Base-by-base conservation (phyloP, 2,329 filamentous ascomycete species). In the Epichloe glyceriae region DNA sequence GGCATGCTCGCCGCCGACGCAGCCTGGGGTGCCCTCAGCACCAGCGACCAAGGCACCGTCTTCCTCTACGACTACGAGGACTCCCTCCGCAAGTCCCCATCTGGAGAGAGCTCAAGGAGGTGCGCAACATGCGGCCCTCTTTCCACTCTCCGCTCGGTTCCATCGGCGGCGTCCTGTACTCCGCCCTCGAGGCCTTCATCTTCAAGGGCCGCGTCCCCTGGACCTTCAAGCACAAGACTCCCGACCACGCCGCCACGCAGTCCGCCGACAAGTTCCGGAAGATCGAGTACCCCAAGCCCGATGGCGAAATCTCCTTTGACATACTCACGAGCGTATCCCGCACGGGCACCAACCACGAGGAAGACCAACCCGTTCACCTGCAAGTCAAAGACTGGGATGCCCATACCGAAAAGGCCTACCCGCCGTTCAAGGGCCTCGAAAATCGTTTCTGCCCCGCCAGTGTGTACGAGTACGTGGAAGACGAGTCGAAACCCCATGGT, bases 401-500 rank as follows among this genome's bases (percentile, higher is more conserved):
- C 62, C 93, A 98, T 70, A 85, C 88, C 2, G 74, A 83, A 55
- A 80, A 82, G 66, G 84, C 88, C 49, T 98, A 83, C 73, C 93
- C 93, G 20, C 76, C 79, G 55, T 98, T 86, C 70, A 85, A 95
- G 74, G 93, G 93, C 10, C 66, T 98, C 4, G 93, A 98, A 75
- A 96, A 94, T 67, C 78, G 93, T 19, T 98, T 98, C 74, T 98
- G 93, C 65, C 93, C 93, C 17, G 93, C 93, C 0, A 93, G 90
- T 14, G 93, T 98, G 57, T 98, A 98, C 62, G 93, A 98, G 68
- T 98, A 98, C 67, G 82, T 97, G 8, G 93, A 98, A 71, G 93
- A 98, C 64, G 79, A 84, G 50, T 83, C 76, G 50, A 96, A 95
- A 71, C 79, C 87, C 44, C 74, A 88, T 52, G 93, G 93, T 8